phyloP scores from a whole-genome alignment of 1,284 basidiomycete species.

The Exsudoporus floridanus region DNA sequence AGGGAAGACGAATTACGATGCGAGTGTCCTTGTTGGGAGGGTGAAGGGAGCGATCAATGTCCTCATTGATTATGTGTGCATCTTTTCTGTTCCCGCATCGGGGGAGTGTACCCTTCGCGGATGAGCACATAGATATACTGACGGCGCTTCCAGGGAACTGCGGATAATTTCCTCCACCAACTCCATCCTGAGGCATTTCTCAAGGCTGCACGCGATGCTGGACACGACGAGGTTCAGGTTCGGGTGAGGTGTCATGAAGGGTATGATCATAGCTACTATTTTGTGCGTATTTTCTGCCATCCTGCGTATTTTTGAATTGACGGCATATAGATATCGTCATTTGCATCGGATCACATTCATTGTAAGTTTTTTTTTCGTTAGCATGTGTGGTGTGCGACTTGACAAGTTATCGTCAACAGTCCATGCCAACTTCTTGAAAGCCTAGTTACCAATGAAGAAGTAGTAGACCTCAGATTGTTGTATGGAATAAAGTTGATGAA shows the following conservation, averaged over 20 bases:
- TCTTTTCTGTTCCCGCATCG: not conserved
- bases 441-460: constrained; percentile 36
- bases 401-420: constrained; percentile 43
- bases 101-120: not conserved
- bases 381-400: not conserved
- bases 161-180: constrained; percentile 88
- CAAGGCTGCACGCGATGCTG: constrained; percentile 70
- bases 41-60: constrained; percentile 72
- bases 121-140: constrained; percentile 1
- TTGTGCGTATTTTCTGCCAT: constrained; percentile 56
- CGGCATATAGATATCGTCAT: constrained; percentile 78
- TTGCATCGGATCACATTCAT: constrained; percentile 63
- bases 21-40: constrained; percentile 77
- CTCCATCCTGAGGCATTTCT: constrained; percentile 89
- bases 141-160: constrained; percentile 60
- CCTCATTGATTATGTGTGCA: constrained; percentile 76
- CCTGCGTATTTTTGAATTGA: constrained; percentile 61
- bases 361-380: constrained; percentile 38
- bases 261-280: constrained; percentile 94
- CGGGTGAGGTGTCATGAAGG: constrained; percentile 80
- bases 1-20: constrained; percentile 76
- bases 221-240: constrained; percentile 76
- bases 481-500: constrained; percentile 8
- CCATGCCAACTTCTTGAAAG: constrained; percentile 76
- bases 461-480: not conserved